Evolutionary conservation across 306 rosid genomes (phyloP).

Genomic region (Clitoria ternatea): DNA sequence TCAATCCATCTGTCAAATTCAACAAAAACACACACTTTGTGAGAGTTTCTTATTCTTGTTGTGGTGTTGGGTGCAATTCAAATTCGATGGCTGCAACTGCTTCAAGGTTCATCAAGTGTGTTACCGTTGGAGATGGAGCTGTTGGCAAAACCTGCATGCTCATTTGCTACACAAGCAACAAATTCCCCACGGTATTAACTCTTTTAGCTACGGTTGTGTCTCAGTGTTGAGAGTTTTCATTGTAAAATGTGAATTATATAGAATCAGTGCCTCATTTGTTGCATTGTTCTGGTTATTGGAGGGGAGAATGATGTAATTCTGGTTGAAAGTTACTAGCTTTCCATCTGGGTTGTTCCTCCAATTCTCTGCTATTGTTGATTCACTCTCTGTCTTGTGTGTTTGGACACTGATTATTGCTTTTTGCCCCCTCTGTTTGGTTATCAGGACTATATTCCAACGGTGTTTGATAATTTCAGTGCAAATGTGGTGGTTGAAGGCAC

Average conservation of each 20-base stretch:
- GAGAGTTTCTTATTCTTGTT: background rate
- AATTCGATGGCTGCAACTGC: constrained; percentile 57
- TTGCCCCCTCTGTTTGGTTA: background rate
- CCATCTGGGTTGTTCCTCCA: constrained; percentile 6
- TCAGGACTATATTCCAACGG: constrained; percentile 92
- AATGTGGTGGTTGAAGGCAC: constrained; percentile 85
- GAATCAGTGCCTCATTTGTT: background rate
- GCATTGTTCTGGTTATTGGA: background rate
- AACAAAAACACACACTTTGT: constrained; percentile 16
- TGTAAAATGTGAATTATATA: too few species aligned
- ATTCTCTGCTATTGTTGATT: background rate
- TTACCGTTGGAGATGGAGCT: constrained; percentile 90
- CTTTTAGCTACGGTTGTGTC: constrained; percentile 17
- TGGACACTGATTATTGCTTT: constrained; percentile 12
- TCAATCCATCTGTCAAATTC: constrained; percentile 37
- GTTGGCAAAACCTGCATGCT: constrained; percentile 97
- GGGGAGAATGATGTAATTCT: background rate
- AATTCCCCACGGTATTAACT: constrained; percentile 70
- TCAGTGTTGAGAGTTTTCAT: constrained; percentile 8
- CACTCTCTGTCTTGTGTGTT: background rate
- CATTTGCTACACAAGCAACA: constrained; percentile 88
- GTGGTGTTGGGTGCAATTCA: constrained; percentile 31
- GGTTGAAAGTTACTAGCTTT: background rate
- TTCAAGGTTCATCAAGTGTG: constrained; percentile 90
- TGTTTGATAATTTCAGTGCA: constrained; percentile 94